These are phyloP conservation scores for Fomitopsis palustris DNA, from an alignment of 1,284 basidiomycete genomes.

Conservation along the genomic window DNA sequence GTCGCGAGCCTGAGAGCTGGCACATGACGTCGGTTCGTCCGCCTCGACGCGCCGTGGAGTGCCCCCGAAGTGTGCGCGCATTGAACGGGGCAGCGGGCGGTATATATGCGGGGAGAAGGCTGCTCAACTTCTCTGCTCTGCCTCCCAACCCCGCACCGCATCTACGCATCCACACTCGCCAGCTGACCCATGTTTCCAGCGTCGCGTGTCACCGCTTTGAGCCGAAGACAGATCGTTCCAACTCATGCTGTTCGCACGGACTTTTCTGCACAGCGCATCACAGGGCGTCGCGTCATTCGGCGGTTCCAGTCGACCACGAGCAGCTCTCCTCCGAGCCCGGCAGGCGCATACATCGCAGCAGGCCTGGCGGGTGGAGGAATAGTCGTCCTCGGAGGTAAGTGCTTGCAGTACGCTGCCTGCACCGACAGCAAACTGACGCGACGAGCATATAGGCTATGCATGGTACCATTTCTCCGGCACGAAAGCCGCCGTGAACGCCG, in stretches of 20 bases:
- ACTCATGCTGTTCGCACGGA: background rate
- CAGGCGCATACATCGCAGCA: background rate
- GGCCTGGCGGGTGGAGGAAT: background rate
- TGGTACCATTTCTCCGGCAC: conserved; percentile 16
- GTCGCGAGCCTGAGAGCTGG: background rate
- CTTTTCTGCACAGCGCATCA: background rate
- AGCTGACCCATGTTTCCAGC: background rate
- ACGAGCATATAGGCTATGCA: conserved; percentile 10
- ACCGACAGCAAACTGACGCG: background rate
- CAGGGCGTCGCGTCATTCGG: background rate
- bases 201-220: background rate
- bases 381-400: background rate
- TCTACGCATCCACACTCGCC: background rate
- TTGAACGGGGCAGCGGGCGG: background rate
- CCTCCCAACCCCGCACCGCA: background rate
- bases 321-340: background rate
- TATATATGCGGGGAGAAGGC: background rate
- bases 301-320: background rate
- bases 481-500: conserved; percentile 10
- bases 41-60: background rate
- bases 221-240: background rate
- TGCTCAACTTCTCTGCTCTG: background rate
- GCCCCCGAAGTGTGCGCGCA: background rate
- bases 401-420: background rate
- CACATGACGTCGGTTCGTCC: conserved; percentile 1